Conservation (phyloP, 2,329 filamentous ascomycete genomes). For the Colletotrichum neosansevieriae region DNA sequence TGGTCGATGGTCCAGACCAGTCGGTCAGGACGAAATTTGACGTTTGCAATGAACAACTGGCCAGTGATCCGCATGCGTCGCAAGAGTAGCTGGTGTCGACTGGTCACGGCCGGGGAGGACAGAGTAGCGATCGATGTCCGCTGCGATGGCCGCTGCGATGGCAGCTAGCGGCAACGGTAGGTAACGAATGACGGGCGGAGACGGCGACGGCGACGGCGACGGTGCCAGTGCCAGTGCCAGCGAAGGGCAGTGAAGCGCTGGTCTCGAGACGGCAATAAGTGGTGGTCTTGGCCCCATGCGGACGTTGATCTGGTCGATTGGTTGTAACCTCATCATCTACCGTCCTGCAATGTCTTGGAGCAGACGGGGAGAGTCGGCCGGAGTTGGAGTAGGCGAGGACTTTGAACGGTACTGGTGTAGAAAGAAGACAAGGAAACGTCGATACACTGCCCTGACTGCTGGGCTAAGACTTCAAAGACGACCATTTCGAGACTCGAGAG, state of each 20-base stretch:
- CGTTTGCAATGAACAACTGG: neutral
- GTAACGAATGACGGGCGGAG: neutral
- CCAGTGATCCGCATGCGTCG: conserved; percentile 1
- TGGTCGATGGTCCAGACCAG: neutral
- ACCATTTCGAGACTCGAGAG: neutral
- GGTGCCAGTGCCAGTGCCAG: neutral
- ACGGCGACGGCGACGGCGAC: neutral
- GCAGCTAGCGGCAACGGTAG: neutral
- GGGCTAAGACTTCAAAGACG: neutral
- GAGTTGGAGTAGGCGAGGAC: conserved; percentile 2
- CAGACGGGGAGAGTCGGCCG: neutral
- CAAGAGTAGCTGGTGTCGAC: neutral
- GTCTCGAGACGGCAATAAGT: neutral
- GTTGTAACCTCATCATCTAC: neutral
- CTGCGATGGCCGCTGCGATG: neutral
- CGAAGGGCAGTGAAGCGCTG: too few species aligned
- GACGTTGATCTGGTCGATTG: neutral
- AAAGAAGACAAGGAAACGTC: conserved; percentile 5
- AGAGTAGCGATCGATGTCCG: neutral
- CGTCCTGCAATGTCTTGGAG: neutral
- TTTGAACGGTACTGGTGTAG: neutral
- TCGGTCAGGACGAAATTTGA: neutral
- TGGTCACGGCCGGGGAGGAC: too few species aligned
- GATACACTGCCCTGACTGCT: neutral
- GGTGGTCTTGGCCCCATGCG: conserved; percentile 4